Evolutionary conservation across 768 basidiomycete species (phyloP), one percentile per base, ranked within the genome.

Genomic region (Termitomyces sp.): DNA sequence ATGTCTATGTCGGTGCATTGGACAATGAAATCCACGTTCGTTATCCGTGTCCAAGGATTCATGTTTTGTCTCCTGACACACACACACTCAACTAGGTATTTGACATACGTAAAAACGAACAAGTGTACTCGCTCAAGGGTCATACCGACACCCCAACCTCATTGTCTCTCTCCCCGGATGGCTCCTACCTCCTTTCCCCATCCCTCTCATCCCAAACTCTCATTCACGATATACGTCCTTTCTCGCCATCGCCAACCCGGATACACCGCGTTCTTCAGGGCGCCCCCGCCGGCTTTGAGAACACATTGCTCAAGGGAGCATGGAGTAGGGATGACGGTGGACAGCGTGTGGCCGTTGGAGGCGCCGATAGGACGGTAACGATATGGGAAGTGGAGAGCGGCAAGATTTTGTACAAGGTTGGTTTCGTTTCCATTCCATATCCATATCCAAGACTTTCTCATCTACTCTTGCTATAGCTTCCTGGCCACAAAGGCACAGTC

Each of bases 1-100:
- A 84, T 58, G 80, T 97, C 34, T 99, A 92, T 63, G 83, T 92
- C n/a, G 95, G 88, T 5, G 94, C 91, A 14, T 71, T 98, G 65
- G 96, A 99, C 72, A 99, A 99, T 63, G 93, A 94, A 70, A 88
- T 99, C 59, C 94, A 98, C 69, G 94, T 96, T 66, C 62, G 89
- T 79, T 39, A 37, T 49, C 36, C 51, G 57, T 53, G n/a, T 20
- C 39, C 10, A 6, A 48, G n/a, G 12, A 14, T n/a, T n/a, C n/a
- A 27, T 37, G 3, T 39, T 27, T 26, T 12, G 5, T 10, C 18
- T 27, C 13, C 37, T 27, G 24, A 37, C 9, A 51, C 26, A n/a
- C 54, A 37, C 9, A 51, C 26, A n/a, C 54, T 14, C 3, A 37
- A 37, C 32, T 13, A 94, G 92, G 86, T 94, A 18, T 94, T 90